Conservation (phyloP, 352 stramenopile species). For the Globisporangium spinosum region DNA sequence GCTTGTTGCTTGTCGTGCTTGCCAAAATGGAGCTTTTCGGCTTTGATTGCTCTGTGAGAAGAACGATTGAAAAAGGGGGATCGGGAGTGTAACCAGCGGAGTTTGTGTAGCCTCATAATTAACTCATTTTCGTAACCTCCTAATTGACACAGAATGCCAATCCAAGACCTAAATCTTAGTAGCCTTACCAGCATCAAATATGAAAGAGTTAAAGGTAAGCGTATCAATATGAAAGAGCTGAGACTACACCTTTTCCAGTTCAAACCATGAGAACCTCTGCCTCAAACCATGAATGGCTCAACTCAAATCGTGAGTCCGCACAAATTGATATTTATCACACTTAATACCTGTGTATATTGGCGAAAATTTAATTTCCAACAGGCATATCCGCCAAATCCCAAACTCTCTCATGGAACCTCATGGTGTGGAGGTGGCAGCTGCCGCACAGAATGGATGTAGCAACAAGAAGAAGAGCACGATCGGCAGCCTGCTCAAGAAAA, state of each 20-base stretch:
- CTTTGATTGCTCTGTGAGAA: neutral
- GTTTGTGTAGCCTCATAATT: too few species aligned
- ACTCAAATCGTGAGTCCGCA: neutral
- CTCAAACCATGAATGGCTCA: too few species aligned
- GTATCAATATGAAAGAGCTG: neutral
- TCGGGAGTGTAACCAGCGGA: neutral
- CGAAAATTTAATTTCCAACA: neutral
- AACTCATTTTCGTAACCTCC: too few species aligned
- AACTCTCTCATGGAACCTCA: too few species aligned
- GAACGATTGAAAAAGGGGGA: neutral
- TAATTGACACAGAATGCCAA: too few species aligned
- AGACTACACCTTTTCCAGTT: constrained; percentile 1
- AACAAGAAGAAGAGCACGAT: neutral
- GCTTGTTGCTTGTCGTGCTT: neutral
- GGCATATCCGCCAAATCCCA: too few species aligned
- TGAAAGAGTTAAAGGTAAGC: too few species aligned
- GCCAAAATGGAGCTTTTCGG: neutral
- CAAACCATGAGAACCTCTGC: neutral
- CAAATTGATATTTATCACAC: neutral
- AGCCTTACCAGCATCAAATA: too few species aligned
- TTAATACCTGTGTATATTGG: neutral
- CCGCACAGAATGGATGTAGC: too few species aligned
- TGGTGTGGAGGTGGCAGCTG: neutral
- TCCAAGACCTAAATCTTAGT: too few species aligned
- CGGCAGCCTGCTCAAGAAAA: neutral